Conservation (phyloP, 2,329 filamentous ascomycete species). For the Neofusicoccum umdonicola region DNA sequence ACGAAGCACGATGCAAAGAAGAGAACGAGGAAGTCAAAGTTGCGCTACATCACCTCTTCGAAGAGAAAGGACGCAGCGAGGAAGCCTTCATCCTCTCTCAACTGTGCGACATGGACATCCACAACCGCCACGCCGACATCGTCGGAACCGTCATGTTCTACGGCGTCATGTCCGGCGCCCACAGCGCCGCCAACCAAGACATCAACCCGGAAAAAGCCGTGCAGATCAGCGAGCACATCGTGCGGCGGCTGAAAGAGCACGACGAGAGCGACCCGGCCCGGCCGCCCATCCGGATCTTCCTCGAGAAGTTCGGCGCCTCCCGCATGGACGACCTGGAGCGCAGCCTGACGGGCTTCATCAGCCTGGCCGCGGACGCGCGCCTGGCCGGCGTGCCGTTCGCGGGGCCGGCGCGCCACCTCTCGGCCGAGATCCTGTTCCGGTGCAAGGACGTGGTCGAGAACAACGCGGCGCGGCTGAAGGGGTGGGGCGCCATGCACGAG, state of each 20-base stretch:
- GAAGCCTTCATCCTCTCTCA: constrained; percentile 17
- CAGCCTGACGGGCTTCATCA: constrained; percentile 18
- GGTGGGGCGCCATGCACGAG: background rate
- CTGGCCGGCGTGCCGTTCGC: constrained; percentile 14
- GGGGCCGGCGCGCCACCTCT: background rate
- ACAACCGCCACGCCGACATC: constrained; percentile 17
- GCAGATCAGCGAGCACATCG: background rate
- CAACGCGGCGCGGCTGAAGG: constrained; percentile 21
- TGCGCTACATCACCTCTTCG: background rate
- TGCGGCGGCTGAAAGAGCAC: background rate
- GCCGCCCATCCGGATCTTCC: constrained; percentile 5
- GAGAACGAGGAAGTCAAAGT: background rate
- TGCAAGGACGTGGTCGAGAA: constrained; percentile 21
- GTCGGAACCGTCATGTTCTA: constrained; percentile 20
- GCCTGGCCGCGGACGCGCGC: background rate
- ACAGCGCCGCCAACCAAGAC: background rate
- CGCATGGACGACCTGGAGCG: constrained; percentile 18
- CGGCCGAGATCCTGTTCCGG: constrained; percentile 5
- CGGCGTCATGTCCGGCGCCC: constrained; percentile 17
- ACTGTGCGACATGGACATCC: constrained; percentile 14
- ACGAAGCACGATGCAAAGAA: background rate
- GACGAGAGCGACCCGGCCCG: no score
- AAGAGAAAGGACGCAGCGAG: background rate
- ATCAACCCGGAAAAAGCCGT: background rate
- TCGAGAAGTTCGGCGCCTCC: constrained; percentile 17